Evolutionary conservation across 176 grass and related monocot species (phyloP).

Genomic region (Ampelocalamus luodianensis): DNA sequence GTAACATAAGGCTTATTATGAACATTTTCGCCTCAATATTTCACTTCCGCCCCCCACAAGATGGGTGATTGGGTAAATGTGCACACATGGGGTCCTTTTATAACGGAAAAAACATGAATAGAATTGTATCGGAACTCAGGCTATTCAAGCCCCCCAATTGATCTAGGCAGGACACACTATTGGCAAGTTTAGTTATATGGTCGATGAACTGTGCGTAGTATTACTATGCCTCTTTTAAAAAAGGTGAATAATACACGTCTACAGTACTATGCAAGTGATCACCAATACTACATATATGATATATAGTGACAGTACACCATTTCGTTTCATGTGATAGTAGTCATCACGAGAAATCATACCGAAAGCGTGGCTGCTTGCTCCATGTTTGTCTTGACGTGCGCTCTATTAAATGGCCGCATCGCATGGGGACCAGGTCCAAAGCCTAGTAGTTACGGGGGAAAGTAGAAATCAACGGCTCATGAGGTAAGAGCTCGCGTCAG

Average conservation of each 20-base stretch:
- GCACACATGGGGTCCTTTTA: too few species aligned
- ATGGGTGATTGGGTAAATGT: too few species aligned
- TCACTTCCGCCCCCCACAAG: too few species aligned
- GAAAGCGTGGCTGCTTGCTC: not conserved
- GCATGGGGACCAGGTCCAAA: not conserved
- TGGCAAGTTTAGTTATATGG: not conserved
- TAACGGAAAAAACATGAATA: too few species aligned
- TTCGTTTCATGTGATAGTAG: not conserved
- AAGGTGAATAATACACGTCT: not conserved
- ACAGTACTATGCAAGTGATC: not conserved
- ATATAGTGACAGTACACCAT: not conserved
- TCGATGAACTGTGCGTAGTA: not conserved
- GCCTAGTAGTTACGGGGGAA: not conserved
- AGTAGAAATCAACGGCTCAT: too few species aligned
- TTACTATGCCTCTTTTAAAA: too few species aligned
- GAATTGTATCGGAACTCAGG: not conserved
- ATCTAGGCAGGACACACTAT: not conserved
- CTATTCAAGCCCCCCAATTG: not conserved
- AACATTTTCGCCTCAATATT: too few species aligned
- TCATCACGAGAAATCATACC: conserved; percentile 14
- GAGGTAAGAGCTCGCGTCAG: too few species aligned
- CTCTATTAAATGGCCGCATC: not conserved
- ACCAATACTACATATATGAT: not conserved
- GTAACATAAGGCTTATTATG: too few species aligned
- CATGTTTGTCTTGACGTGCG: conserved; percentile 18